Evolutionary conservation across 257 asterid species (phyloP).

Genomic region (Jasminum sambac): DNA sequence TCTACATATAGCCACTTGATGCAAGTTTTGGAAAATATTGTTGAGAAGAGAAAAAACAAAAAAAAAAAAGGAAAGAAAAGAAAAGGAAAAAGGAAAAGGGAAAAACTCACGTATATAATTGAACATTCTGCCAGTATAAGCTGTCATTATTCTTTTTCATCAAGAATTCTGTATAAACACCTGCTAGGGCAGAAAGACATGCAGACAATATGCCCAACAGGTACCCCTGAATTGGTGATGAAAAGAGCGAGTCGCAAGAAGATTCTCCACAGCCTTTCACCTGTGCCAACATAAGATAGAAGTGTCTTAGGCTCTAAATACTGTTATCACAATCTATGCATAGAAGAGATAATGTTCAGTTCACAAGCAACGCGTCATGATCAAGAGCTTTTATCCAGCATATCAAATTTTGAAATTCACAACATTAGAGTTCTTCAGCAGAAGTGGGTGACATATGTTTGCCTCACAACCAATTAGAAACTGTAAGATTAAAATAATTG

Average conservation of each 20-base stretch:
- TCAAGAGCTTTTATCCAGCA: conserved; percentile 6
- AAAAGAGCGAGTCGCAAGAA: conserved; percentile 81
- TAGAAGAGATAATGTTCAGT: conserved; percentile 7
- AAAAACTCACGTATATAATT: conserved; percentile 74
- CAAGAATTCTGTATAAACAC: conserved; percentile 96
- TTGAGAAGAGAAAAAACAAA: background rate
- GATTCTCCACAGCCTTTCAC: conserved; percentile 96
- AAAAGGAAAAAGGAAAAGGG: no score
- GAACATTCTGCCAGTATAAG: conserved; percentile 95
- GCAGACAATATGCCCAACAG: conserved; percentile 85
- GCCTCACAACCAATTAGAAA: no score
- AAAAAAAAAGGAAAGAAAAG: no score
- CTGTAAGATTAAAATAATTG: no score
- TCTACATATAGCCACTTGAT: background rate
- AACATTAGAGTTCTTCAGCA: no score
- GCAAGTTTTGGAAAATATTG: conserved; percentile 9
- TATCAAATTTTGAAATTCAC: background rate
- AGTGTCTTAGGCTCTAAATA: background rate
- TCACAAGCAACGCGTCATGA: conserved; percentile 11
- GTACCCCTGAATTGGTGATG: conserved; percentile 92
- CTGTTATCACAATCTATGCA: conserved; percentile 11
- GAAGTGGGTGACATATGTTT: no score
- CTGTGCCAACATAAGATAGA: conserved; percentile 37
- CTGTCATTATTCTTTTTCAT: conserved; percentile 99
- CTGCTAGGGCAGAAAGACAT: conserved; percentile 93